phyloP scores from a whole-genome alignment of 2,329 filamentous ascomycete genomes.

The Fusarium algeriense region DNA sequence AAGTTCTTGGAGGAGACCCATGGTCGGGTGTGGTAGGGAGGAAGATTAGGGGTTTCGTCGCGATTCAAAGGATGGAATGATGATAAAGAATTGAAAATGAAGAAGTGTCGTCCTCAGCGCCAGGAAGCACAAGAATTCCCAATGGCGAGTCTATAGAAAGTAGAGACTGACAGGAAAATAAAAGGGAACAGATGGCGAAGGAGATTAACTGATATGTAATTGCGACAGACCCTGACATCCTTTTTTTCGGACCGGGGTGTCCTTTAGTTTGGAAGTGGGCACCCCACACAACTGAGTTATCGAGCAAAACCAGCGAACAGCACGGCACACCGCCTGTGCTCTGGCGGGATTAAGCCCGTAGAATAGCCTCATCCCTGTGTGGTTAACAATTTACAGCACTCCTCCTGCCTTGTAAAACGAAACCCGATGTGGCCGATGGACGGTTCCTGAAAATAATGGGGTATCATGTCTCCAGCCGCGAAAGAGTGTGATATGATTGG shows the following conservation, averaged over 20 bases:
- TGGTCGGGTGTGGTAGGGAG: constrained; percentile 48
- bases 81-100: not conserved
- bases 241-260: constrained; percentile 44
- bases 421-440: constrained; percentile 9
- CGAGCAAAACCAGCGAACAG: constrained; percentile 26
- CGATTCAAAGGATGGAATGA: not conserved
- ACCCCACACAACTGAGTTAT: constrained; percentile 25
- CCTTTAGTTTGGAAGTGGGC: constrained; percentile 18
- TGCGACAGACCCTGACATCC: constrained; percentile 41
- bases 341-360: constrained; percentile 24
- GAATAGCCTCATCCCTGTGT: constrained; percentile 2
- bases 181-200: constrained; percentile 41
- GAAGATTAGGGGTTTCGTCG: constrained; percentile 5
- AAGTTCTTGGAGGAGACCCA: constrained; percentile 69
- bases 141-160: constrained; percentile 36
- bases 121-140: constrained; percentile 24
- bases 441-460: constrained; percentile 36
- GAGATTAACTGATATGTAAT: constrained; percentile 52
- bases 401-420: constrained; percentile 23
- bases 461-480: not conserved
- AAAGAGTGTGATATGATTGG: constrained; percentile 34
- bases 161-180: constrained; percentile 35
- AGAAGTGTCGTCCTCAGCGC: constrained; percentile 15
- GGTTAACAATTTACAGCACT: constrained; percentile 17
- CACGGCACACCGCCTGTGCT: constrained; percentile 34